Conservation (phyloP, 1,284 basidiomycete species). For the Ganoderma lingzhi region DNA sequence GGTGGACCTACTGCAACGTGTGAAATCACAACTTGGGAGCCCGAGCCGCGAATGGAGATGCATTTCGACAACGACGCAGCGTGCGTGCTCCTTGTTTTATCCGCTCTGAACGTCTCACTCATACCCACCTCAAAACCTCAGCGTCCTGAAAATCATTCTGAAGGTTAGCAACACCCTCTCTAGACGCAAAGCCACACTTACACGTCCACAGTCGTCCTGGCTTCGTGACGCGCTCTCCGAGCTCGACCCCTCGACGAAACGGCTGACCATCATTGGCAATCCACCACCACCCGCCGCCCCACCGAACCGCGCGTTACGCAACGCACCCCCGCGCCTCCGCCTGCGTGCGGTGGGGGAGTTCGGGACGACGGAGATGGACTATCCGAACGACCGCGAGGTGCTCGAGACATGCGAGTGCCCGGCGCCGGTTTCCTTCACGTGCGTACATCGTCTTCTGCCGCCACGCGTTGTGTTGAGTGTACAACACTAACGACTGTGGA, state of each 20-base stretch:
- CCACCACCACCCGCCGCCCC: slow-evolving; percentile 51
- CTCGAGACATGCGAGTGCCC: slow-evolving; percentile 89
- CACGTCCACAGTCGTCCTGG: slow-evolving; percentile 78
- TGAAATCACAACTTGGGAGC: slow-evolving; percentile 87
- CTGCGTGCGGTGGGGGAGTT: slow-evolving; percentile 83
- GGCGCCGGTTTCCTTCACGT: slow-evolving; percentile 78
- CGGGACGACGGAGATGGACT: slow-evolving; percentile 93
- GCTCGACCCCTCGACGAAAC: slow-evolving; percentile 85
- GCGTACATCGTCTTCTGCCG: slow-evolving; percentile 26
- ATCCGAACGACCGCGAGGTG: slow-evolving; percentile 89
- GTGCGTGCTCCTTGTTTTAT: slow-evolving; percentile 50
- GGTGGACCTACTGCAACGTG: slow-evolving; percentile 89
- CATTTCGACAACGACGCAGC: slow-evolving; percentile 76
- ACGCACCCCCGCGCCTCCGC: slow-evolving; percentile 68
- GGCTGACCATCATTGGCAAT: slow-evolving; percentile 83
- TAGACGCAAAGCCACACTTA: background rate
- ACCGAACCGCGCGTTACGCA: slow-evolving; percentile 37
- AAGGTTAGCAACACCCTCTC: slow-evolving; percentile 59
- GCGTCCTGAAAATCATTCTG: slow-evolving; percentile 85
- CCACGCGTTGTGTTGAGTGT: background rate
- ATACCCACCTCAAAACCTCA: slow-evolving; percentile 39
- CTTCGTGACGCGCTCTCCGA: slow-evolving; percentile 92
- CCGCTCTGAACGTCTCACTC: slow-evolving; percentile 9
- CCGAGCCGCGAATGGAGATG: slow-evolving; percentile 84
- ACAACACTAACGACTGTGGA: background rate